Base-by-base conservation (phyloP, 805 yeast species). In the Starmerella vaccinii region DNA sequence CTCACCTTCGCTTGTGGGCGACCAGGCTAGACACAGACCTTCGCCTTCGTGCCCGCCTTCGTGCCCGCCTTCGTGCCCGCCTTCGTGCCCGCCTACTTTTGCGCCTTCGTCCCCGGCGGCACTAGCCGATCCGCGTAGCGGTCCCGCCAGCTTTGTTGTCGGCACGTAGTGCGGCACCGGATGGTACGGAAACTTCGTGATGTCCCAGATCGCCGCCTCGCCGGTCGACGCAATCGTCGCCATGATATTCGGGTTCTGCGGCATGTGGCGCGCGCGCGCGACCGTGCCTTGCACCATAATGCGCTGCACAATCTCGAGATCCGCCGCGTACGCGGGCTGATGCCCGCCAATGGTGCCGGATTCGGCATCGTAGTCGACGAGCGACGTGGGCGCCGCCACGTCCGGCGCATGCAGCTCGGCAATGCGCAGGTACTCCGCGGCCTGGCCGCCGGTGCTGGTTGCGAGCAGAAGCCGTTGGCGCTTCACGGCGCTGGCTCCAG, bases 171-270 rank as follows among this genome's bases (percentile, higher is more conserved):
- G 52, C 22, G 65, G 65, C 5, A 66, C 50, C 3, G 75, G 72
- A 38, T 66, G 68, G 12, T 73, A 68, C 1, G 87, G 74, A 63
- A 86, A 95, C 63, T 85, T 87, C 0, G 97, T 88, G 58, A 92
- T 73, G 64, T 89, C 95, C 65, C 81, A 85, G 4, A 89, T 67
- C 47, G 74, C 77, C 12, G 82, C 70, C 13, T 74, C 69, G 1
- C 96, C 96, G 29, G 68, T 63, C 38, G 82, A 77, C 39, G 84
- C 78, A 9, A 80, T 77, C 18, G 87, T 76, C 1, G 89, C 86
- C 5, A 89, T 72, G 5, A 89, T 61, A 60, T 88, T 92, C 1
- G 92, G 92, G 60, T 89, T 89, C 57, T 83, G 90, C 0, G 95
- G 95, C 80, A 84, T 77, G 59, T 76, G 77, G 33, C 82, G 71